Evolutionary conservation across 257 asterid species (phyloP), one percentile per base, ranked within the genome.

Genomic region (Rauvolfia tetraphylla): DNA sequence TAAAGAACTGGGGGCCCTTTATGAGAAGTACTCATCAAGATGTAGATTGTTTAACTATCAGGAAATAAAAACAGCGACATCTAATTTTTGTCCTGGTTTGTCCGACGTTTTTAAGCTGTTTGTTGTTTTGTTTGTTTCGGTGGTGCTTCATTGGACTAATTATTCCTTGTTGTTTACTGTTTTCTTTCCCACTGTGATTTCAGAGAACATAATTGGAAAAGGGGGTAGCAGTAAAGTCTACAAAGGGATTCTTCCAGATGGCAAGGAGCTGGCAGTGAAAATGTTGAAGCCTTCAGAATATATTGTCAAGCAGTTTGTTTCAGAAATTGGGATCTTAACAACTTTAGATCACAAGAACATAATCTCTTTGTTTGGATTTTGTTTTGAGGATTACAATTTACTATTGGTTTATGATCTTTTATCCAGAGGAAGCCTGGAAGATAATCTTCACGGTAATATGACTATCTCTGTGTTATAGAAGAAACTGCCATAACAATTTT

Each of bases 221-320:
- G 98, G 98, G 17, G 98, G 98, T 62, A 95, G 93, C 88, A 95
- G 98, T 85, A 75, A 54, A 72, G 98, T 95, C 75, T 95, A 89
- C 81, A 83, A 82, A 86, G 98, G 97, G 72, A 75, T 77, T 82
- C 83, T 89, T 70, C 92, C 87, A 10, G 95, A 86, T 59, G 92
- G 89, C 73, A 83, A 73, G 78, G 87, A 87, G 77, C 79, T 91
- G 77, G 98, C 98, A 14, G 95, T 95, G 76, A 92, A 95, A 83
- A 82, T 87, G 78, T 83, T 95, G 73, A 95, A 92, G 81, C 88
- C 97, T 65, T 86, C 97, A 15, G 85, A 84, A 72, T 91, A 89
- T 83, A 85, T 86, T 17, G 74, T 90, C 73, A 76, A 88, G 78
- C 97, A 92, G 68, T 92, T 92, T 73, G 88, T 88, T 77, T 90